phyloP scores from a whole-genome alignment of 306 rosid genomes.

The Trifolium pratense region DNA sequence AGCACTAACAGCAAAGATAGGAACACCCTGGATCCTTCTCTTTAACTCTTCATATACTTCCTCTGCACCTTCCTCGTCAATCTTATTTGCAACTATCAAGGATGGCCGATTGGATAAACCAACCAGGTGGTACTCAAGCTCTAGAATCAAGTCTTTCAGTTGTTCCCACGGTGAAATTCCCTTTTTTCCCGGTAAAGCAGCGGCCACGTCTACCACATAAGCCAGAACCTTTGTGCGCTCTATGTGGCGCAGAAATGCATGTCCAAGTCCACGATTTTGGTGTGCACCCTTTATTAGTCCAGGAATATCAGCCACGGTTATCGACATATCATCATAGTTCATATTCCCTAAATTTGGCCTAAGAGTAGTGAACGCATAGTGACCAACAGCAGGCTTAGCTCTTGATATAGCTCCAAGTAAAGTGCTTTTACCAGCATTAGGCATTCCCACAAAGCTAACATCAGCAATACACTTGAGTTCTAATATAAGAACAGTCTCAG shows the following conservation, averaged over 20 bases:
- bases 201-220: constrained; percentile 84
- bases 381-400: constrained; percentile 83
- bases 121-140: constrained; percentile 85
- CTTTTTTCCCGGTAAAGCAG: constrained; percentile 74
- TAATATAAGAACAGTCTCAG: constrained; percentile 72
- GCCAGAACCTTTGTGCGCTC: constrained; percentile 91
- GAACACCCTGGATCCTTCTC: constrained; percentile 71
- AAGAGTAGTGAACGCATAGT: constrained; percentile 91
- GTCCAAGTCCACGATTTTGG: constrained; percentile 85
- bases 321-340: constrained; percentile 79
- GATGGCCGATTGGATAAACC: constrained; percentile 84
- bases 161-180: constrained; percentile 96
- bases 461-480: constrained; percentile 95
- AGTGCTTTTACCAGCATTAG: constrained; percentile 98
- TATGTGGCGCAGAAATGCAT: constrained; percentile 89
- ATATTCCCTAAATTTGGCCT: constrained; percentile 90
- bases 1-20: constrained; percentile 84
- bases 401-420: constrained; percentile 86
- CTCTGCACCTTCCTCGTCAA: constrained; percentile 85
- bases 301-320: constrained; percentile 92
- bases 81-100: constrained; percentile 85
- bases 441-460: constrained; percentile 95
- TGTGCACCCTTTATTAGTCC: constrained; percentile 96
- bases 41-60: constrained; percentile 68
- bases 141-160: constrained; percentile 69